Conservation (phyloP, 78 protist species). For the Andalucia godoyi region DNA sequence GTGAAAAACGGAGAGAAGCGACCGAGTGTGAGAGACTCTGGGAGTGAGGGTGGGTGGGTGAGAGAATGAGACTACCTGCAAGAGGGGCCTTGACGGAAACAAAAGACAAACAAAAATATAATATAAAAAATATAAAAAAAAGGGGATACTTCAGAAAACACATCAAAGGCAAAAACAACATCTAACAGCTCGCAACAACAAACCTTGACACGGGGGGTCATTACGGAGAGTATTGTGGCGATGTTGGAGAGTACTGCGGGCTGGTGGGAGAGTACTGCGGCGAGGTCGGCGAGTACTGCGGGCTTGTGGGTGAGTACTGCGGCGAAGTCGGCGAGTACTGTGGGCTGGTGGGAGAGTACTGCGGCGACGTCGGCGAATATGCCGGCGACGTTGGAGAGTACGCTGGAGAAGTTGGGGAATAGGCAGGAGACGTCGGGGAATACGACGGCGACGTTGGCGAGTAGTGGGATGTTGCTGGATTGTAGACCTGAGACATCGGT, state of each 20-base stretch:
- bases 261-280: slow-evolving; percentile 70
- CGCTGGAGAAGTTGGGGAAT: slow-evolving; percentile 49
- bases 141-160: no score
- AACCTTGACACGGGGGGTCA: not conserved
- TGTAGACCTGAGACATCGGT: slow-evolving; percentile 27
- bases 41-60: no score
- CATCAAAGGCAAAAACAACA: no score
- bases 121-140: no score
- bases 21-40: no score
- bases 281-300: slow-evolving; percentile 34
- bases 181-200: no score
- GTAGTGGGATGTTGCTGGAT: slow-evolving; percentile 35
- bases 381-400: slow-evolving; percentile 71
- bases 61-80: no score
- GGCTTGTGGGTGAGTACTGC: slow-evolving; percentile 18
- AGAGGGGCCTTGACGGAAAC: no score
- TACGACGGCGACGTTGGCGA: slow-evolving; percentile 22
- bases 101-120: no score
- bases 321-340: slow-evolving; percentile 45
- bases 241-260: slow-evolving; percentile 76
- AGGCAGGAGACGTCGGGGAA: slow-evolving; percentile 39
- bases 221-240: slow-evolving; percentile 59
- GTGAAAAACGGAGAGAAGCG: no score
- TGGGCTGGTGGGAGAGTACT: slow-evolving; percentile 31
- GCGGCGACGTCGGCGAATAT: slow-evolving; percentile 28